A percentile compares a stretch with the other conserved stretches of the same genome.
phyloP scores from a whole-genome alignment of 2,329 filamentous ascomycete species.

The Ceratocystis destructans region DNA sequence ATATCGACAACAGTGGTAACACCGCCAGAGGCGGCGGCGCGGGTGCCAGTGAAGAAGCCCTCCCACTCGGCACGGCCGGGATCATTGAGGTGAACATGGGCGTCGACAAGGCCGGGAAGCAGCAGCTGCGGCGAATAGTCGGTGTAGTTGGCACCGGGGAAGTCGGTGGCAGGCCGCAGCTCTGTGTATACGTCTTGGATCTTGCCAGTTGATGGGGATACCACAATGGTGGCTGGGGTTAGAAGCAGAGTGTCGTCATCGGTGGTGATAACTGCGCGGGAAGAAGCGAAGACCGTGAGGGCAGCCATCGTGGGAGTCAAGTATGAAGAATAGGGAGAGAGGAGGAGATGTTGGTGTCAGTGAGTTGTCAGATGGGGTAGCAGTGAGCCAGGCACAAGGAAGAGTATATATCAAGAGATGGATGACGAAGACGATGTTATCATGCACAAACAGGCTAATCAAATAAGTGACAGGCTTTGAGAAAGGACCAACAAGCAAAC shows the following conservation, averaged over 20 bases:
- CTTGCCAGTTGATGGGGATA: constrained; percentile 69
- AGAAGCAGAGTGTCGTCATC: constrained; percentile 47
- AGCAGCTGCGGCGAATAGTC: constrained; percentile 77
- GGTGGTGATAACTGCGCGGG: constrained; percentile 65
- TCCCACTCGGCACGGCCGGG: constrained; percentile 97
- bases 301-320: neutral
- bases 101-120: constrained; percentile 84
- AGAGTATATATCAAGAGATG: neutral
- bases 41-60: constrained; percentile 87
- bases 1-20: constrained; percentile 97
- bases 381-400: neutral
- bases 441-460: neutral
- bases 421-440: neutral
- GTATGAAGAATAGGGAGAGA: constrained; percentile 8
- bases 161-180: constrained; percentile 60
- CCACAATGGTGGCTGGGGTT: constrained; percentile 67
- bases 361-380: no score
- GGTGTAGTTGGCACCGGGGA: constrained; percentile 60
- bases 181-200: constrained; percentile 62
- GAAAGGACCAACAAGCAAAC: neutral
- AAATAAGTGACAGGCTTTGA: neutral
- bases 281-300: constrained; percentile 58
- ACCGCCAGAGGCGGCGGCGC: constrained; percentile 85
- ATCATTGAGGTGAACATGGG: constrained; percentile 95
- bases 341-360: neutral